Base-by-base conservation (phyloP, 257 asterid genomes). In the Solanum pimpinellifolium region DNA sequence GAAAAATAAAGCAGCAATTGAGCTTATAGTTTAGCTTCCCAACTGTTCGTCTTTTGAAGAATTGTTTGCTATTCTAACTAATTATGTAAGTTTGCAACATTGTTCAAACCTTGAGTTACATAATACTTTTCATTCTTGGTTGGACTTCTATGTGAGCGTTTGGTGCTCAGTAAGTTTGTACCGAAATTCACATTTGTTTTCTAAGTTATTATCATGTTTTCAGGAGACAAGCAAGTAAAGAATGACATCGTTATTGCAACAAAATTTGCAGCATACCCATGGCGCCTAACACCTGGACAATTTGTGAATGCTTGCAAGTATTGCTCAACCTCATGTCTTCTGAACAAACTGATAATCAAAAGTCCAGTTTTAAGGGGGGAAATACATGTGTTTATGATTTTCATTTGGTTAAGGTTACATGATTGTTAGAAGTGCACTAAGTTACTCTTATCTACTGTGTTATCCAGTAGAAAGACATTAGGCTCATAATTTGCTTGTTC, bases 231-330 rank as follows among this genome's bases (percentile, higher is more conserved):
- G 92, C 90, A 89, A 89, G 91, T 41, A 83, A 87, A 86, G 88
- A 92, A 91, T 87, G 89, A 91, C 59, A 91, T 95, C 35, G 93
- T 94, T 83, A 93, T 97, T 73, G 99, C 99, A 13, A 94, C 98
- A 12, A 95, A 97, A 89, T 95, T 97, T 82, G 99, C 99, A 81
- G 99, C 99, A 15, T 97, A 95, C 88, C 99, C 99, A 1, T 97
- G 99, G 99, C 98, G 99, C 74, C 77, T 95, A 80, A 97, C 98
- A 33, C 97, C 98, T 49, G 92, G 93, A 81, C 98, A 95, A 84
- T 95, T 97, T 80, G 98, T 97, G 52, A 90, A 92, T 88, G 99
- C 99, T 90, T 94, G 98, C 98, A 92, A 93, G 99, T 94, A 90
- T 25, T 91, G 60, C 15, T 49, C 89, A 13, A 41, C 68, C 90